Conservation (phyloP, 306 rosid genomes). For the Inga laurina region DNA sequence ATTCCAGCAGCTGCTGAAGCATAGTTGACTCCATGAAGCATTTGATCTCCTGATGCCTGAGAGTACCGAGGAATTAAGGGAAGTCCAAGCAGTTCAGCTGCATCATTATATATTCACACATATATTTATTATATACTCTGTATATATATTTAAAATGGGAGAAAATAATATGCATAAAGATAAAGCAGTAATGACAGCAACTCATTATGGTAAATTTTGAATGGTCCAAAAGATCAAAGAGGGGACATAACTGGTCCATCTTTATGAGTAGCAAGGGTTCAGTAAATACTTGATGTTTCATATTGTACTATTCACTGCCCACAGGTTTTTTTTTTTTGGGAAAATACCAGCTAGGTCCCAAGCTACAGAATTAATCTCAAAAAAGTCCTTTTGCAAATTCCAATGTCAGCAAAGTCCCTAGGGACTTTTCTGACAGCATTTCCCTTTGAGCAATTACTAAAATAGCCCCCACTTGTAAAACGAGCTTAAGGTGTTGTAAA, state of each 20-base stretch:
- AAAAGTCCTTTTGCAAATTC: too few relatives aligned
- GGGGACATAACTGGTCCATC: not conserved
- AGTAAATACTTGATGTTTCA: not conserved
- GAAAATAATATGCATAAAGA: not conserved
- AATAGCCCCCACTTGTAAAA: too few relatives aligned
- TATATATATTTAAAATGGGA: not conserved
- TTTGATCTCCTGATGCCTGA: conserved; percentile 56
- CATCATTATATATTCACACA: conserved; percentile 16
- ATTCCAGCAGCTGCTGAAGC: conserved; percentile 98
- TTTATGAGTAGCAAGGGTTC: not conserved
- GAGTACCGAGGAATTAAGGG: conserved; percentile 80
- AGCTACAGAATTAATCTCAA: too few relatives aligned
- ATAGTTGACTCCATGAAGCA: conserved; percentile 78
- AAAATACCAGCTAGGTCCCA: too few relatives aligned
- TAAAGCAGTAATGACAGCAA: not conserved
- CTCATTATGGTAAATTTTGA: not conserved
- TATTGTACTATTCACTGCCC: not conserved
- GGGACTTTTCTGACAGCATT: too few relatives aligned
- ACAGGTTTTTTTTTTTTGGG: too few relatives aligned
- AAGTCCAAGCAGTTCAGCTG: conserved; percentile 90
- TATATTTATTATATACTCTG: not conserved
- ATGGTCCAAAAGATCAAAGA: not conserved
- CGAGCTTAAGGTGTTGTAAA: too few relatives aligned
- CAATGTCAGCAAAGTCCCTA: too few relatives aligned
- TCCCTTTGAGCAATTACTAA: too few relatives aligned